Evolutionary conservation across 345 rosid species (phyloP).

Genomic region (Linum trigynum): DNA sequence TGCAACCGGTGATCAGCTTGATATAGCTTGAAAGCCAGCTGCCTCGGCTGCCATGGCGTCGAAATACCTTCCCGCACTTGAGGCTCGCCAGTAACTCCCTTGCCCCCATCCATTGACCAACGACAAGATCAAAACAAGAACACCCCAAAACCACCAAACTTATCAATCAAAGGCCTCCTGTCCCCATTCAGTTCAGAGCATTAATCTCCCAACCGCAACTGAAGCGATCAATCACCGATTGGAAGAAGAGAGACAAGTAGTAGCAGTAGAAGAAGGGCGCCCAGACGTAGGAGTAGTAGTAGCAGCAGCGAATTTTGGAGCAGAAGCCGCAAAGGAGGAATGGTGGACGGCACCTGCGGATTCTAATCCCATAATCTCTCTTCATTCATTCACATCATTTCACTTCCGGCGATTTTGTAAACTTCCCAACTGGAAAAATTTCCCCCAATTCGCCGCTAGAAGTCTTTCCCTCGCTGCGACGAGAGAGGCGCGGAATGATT

Average conservation of each 20-base stretch:
- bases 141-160: neutral
- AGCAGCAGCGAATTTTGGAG: neutral
- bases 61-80: neutral
- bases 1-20: neutral
- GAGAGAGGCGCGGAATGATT: neutral
- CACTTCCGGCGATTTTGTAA: neutral
- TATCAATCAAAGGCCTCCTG: neutral
- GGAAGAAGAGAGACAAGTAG: neutral
- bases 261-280: neutral
- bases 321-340: neutral
- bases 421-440: neutral
- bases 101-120: neutral
- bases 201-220: neutral
- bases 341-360: neutral
- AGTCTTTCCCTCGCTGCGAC: neutral
- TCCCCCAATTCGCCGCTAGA: neutral
- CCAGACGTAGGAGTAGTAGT: neutral
- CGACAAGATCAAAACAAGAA: neutral
- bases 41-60: slow-evolving; percentile 5
- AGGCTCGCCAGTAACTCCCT: neutral
- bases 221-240: slow-evolving; percentile 1
- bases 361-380: neutral
- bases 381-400: neutral
- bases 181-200: neutral
- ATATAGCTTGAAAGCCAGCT: slow-evolving; percentile 2